phyloP scores from a whole-genome alignment of 768 basidiomycete species.

The Pulveroboletus sp. region DNA sequence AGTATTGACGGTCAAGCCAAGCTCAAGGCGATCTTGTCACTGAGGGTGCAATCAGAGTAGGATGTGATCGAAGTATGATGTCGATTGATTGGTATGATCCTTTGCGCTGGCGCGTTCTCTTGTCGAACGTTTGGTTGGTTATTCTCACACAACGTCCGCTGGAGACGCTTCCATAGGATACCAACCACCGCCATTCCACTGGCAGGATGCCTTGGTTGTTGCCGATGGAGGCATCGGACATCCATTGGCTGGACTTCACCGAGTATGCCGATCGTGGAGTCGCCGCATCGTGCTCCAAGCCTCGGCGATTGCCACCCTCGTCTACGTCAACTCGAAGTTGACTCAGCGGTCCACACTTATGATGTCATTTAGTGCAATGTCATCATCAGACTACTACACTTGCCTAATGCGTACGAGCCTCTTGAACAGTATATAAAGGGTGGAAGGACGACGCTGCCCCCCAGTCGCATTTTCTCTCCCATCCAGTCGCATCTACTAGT shows the following conservation, averaged over 20 bases:
- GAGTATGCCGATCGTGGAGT: background rate
- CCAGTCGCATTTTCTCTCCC: conserved; percentile 9
- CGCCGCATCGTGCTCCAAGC: too few relatives aligned
- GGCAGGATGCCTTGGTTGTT: too few relatives aligned
- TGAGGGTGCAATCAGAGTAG: background rate
- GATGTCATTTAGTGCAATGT: conserved; percentile 28
- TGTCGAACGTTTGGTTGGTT: background rate
- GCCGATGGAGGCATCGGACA: too few relatives aligned
- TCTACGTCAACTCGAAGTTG: too few relatives aligned
- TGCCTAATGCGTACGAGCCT: conserved; percentile 28
- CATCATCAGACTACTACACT: conserved; percentile 20
- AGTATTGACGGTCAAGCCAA: background rate
- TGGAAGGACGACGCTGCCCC: background rate
- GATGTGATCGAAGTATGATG: background rate
- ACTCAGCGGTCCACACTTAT: conserved; percentile 16
- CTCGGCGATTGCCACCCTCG: conserved; percentile 12
- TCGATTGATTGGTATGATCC: background rate
- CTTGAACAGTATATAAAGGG: conserved; percentile 27
- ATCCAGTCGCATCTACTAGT: background rate
- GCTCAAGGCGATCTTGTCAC: background rate
- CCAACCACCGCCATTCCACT: background rate
- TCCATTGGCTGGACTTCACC: too few relatives aligned
- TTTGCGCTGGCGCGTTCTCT: too few relatives aligned
- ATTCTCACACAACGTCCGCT: too few relatives aligned
- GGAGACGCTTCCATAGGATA: too few relatives aligned